phyloP scores from a whole-genome alignment of 2,329 filamentous ascomycete genomes.

The Penicillium sclerotigenum region DNA sequence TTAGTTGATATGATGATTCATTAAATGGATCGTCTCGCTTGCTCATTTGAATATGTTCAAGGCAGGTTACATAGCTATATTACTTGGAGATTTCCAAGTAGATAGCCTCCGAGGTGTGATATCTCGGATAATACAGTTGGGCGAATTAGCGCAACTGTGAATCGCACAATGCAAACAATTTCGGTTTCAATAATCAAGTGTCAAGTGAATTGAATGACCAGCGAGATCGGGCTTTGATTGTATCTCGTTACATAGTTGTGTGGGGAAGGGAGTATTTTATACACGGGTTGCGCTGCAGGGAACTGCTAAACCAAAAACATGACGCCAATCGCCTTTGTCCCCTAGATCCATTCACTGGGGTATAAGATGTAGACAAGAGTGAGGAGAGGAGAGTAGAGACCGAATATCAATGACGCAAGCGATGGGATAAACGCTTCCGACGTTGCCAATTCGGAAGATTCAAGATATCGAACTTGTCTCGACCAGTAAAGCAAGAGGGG shows the following conservation, averaged over 20 bases:
- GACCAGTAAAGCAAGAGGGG: background rate
- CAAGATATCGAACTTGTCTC: background rate
- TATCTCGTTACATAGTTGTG: constrained; percentile 16
- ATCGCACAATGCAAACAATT: background rate
- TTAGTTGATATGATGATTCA: constrained; percentile 6
- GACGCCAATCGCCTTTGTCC: constrained; percentile 18
- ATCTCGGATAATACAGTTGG: background rate
- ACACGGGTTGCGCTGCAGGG: constrained; percentile 11
- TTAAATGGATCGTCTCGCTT: no score
- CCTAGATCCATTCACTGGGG: constrained; percentile 22
- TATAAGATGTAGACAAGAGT: constrained; percentile 23
- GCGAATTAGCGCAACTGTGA: background rate
- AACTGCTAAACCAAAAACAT: constrained; percentile 2
- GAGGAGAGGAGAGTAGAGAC: constrained; percentile 16
- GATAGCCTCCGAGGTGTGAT: no score
- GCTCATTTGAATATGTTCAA: background rate
- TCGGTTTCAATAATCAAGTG: background rate
- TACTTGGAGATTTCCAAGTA: background rate
- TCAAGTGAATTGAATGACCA: background rate
- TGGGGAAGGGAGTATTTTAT: constrained; percentile 19
- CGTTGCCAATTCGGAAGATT: background rate
- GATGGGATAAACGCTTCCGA: background rate
- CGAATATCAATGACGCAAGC: background rate
- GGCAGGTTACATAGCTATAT: background rate
- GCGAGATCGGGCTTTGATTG: background rate